Percentiles rank a stretch among this genome's conserved stretches.
Conservation (phyloP, 257 asterid species). For the Scutellaria galericulata region DNA sequence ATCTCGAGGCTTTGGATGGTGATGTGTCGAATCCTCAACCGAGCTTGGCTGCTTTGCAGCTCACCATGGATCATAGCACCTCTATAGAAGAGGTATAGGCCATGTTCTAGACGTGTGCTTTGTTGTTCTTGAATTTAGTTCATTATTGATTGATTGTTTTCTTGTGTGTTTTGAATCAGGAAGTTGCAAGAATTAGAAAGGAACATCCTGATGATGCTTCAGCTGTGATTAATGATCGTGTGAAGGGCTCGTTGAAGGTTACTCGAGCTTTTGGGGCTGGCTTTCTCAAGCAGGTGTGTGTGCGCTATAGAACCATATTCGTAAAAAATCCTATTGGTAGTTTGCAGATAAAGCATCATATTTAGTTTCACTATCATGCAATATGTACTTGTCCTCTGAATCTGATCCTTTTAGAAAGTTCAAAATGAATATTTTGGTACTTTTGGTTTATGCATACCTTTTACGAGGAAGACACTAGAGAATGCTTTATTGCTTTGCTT, state of each 20-base stretch:
- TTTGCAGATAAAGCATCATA: slow-evolving; percentile 42
- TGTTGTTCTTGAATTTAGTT: not conserved
- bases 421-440: slow-evolving; percentile 32
- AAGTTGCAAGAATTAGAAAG: slow-evolving; percentile 66
- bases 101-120: not conserved
- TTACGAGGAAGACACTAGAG: slow-evolving; percentile 25
- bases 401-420: slow-evolving; percentile 41
- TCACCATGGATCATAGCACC: slow-evolving; percentile 89
- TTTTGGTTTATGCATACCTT: slow-evolving; percentile 34
- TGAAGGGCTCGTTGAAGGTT: slow-evolving; percentile 92
- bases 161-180: slow-evolving; percentile 50
- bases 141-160: slow-evolving; percentile 25
- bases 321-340: slow-evolving; percentile 8
- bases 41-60: slow-evolving; percentile 72
- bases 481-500: slow-evolving; percentile 35
- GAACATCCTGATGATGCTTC: slow-evolving; percentile 88
- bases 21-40: slow-evolving; percentile 48
- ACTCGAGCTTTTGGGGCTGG: slow-evolving; percentile 99
- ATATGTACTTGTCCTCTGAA: slow-evolving; percentile 34
- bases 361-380: slow-evolving; percentile 36
- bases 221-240: slow-evolving; percentile 78
- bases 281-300: slow-evolving; percentile 92
- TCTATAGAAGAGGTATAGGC: slow-evolving; percentile 70
- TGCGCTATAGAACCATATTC: slow-evolving; percentile 53
- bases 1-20: slow-evolving; percentile 70